phyloP scores from a whole-genome alignment of 164 flowering plant species.

The Protea cynaroides region DNA sequence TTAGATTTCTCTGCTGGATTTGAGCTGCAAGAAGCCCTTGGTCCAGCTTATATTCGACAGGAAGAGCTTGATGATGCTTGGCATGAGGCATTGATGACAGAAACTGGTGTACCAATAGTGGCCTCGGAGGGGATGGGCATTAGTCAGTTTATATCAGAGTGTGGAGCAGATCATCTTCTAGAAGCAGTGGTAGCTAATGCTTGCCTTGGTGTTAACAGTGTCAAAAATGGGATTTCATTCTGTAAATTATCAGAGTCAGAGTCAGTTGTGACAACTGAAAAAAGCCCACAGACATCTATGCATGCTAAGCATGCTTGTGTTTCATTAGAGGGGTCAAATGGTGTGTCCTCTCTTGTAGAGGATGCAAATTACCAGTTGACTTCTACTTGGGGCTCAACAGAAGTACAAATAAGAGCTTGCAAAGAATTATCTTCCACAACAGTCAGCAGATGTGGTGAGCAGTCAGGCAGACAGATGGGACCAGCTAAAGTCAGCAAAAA shows the following conservation, averaged over 20 bases:
- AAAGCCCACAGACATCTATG: constrained; percentile 28
- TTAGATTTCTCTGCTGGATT: constrained; percentile 44
- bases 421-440: constrained; percentile 41
- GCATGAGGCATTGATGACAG: constrained; percentile 23
- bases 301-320: constrained; percentile 20
- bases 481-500: constrained; percentile 42
- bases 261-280: constrained; percentile 41
- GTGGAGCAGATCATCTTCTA: constrained; percentile 45
- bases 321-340: constrained; percentile 32
- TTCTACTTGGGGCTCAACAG: constrained; percentile 26
- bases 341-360: constrained; percentile 14
- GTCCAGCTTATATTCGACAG: constrained; percentile 42
- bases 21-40: constrained; percentile 74
- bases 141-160: constrained; percentile 30
- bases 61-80: constrained; percentile 17
- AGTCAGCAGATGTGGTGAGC: constrained; percentile 48
- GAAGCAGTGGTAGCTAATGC: constrained; percentile 60
- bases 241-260: constrained; percentile 30
- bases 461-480: constrained; percentile 34
- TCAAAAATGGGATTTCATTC: constrained; percentile 31
- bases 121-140: constrained; percentile 30
- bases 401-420: constrained; percentile 28
- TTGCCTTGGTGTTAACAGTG: constrained; percentile 26
- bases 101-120: constrained; percentile 21
- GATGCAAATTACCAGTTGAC: constrained; percentile 26